Percentiles rank a stretch among this genome's conserved stretches.
These are phyloP conservation scores for Kwoniella newhampshirensis DNA, from an alignment of 768 basidiomycete species.

Conservation along the genomic window DNA sequence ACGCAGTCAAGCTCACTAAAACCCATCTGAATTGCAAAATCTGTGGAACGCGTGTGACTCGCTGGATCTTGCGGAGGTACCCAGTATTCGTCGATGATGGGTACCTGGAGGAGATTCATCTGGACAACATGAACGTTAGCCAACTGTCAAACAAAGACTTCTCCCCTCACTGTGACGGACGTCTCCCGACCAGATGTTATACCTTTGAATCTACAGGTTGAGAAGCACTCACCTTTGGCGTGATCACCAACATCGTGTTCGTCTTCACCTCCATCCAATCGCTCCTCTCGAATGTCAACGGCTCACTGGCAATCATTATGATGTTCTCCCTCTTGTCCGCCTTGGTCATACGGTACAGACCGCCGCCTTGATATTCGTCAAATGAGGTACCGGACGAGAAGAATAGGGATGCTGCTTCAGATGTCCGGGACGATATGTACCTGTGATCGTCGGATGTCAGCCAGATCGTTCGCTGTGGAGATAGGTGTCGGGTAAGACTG, in stretches of 20 bases:
- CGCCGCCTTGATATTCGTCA: conserved; percentile 81
- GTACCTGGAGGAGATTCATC: conserved; percentile 83
- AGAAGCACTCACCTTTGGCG: conserved; percentile 74
- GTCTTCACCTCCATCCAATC: conserved; percentile 99
- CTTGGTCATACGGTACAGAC: conserved; percentile 93
- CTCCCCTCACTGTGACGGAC: too few species aligned
- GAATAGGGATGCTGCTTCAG: conserved; percentile 94
- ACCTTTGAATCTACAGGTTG: neutral
- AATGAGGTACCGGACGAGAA: conserved; percentile 94
- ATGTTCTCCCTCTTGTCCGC: conserved; percentile 90
- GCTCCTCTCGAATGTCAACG: conserved; percentile 93
- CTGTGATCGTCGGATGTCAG: too few species aligned
- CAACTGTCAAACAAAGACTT: neutral
- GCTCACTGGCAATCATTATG: conserved; percentile 80
- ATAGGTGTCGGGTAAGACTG: too few species aligned
- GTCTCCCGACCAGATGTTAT: too few species aligned
- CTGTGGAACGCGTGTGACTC: conserved; percentile 66
- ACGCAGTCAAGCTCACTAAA: conserved; percentile 54
- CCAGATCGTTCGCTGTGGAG: neutral
- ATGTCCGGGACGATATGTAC: conserved; percentile 86
- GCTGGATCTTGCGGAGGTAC: conserved; percentile 82
- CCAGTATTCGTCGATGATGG: conserved; percentile 89
- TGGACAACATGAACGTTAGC: conserved; percentile 16
- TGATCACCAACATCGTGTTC: conserved; percentile 92
- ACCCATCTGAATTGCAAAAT: conserved; percentile 87